Evolutionary conservation across 805 yeast genomes (phyloP), one percentile per base, ranked within the genome.

Genomic region (Spathaspora arborariae): DNA sequence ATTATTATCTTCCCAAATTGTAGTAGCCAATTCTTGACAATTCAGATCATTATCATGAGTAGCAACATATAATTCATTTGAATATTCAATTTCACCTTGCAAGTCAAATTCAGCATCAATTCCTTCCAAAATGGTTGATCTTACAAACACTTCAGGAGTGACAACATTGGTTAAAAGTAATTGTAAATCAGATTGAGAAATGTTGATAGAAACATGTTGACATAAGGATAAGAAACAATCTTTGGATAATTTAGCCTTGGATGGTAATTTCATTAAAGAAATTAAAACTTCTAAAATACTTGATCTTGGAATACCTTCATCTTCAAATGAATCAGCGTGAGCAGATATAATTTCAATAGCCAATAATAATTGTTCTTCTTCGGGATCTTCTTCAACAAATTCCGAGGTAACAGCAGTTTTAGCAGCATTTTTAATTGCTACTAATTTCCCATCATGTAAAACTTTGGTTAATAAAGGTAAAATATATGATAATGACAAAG

Each of bases 1-100:
- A 1, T 70, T 69, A 60, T 82, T 88, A 54, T 90, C 96, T 27
- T 80, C 77, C 97, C 97, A 94, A 49, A 94, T 87, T 1, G 92
- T 84, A 16, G 67, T 65, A 0, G 97, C 97, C 15, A 84, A 56
- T 20, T 80, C 84, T 4, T 83, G 74, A 49, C 81, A 81, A 9
- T 71, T 61, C 15, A 75, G 76, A 42, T 84, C 89, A 40, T 81
- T 83, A 60, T 90, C 96, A 60, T 84, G 89, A 49, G 79, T 74
- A 20, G 87, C 76, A 48, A 94, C 81, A 81, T 87, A 91, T 19
- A 94, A 65, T 61, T 91, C 96, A 47, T 79, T 78, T 1, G 83
- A 75, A 57, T 74, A 80, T 33, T 70, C 73, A 34, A 51, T 40
- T 11, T 59, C 59, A 2, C 73, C 68, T 2, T 78, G 72, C 44